phyloP scores from a whole-genome alignment of 257 asterid species.

The Gentiana macrophylla region DNA sequence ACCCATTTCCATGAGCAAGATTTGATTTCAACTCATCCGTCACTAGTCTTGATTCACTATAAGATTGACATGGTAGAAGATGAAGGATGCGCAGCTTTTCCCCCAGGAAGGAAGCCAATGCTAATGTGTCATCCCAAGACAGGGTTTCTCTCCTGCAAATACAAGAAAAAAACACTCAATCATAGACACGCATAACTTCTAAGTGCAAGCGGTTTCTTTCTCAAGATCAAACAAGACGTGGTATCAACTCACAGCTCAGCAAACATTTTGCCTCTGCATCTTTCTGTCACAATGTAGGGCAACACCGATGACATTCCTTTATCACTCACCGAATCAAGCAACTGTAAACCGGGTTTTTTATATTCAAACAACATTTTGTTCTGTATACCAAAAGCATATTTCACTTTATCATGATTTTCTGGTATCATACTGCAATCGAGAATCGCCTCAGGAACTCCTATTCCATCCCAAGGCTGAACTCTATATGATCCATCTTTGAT shows the following conservation, averaged over 20 bases:
- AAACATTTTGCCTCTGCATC: slow-evolving; percentile 79
- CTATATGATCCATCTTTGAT: slow-evolving; percentile 50
- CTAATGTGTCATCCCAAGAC: slow-evolving; percentile 47
- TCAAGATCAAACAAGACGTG: neutral
- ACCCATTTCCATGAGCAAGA: slow-evolving; percentile 30
- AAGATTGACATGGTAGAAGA: slow-evolving; percentile 49
- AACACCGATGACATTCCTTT: slow-evolving; percentile 41
- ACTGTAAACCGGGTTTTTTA: slow-evolving; percentile 40
- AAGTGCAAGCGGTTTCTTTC: neutral
- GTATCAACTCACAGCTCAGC: slow-evolving; percentile 68
- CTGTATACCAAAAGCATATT: slow-evolving; percentile 84
- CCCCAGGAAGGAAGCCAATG: slow-evolving; percentile 81
- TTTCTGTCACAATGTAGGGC: slow-evolving; percentile 79
- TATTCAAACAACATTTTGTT: slow-evolving; percentile 55
- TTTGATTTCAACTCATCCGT: slow-evolving; percentile 23
- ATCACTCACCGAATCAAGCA: slow-evolving; percentile 28
- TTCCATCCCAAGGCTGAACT: slow-evolving; percentile 78
- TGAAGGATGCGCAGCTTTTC: slow-evolving; percentile 83
- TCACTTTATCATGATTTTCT: slow-evolving; percentile 28
- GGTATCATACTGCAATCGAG: slow-evolving; percentile 28
- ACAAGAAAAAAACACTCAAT: slow-evolving; percentile 10
- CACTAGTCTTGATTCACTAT: slow-evolving; percentile 18
- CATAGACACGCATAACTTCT: slow-evolving; percentile 12
- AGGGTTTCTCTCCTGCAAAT: slow-evolving; percentile 70
- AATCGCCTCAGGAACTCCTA: slow-evolving; percentile 53